Conservation (phyloP, 1,284 basidiomycete species). For the Prillingera fragicola region DNA sequence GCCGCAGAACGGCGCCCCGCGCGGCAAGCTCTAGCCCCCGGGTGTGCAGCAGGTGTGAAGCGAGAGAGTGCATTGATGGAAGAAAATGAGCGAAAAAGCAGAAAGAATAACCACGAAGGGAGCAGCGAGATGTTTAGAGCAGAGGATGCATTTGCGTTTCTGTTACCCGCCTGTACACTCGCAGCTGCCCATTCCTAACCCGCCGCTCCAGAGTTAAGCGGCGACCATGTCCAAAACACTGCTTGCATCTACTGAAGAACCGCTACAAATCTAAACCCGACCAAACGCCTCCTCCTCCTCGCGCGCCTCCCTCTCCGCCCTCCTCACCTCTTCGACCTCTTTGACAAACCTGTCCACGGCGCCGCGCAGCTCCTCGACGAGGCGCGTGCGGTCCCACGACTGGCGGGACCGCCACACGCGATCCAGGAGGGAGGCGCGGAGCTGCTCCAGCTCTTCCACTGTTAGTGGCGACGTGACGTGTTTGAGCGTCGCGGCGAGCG, state of each 20-base stretch:
- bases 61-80: too few relatives aligned
- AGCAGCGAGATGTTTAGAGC: neutral
- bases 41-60: too few relatives aligned
- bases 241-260: too few relatives aligned
- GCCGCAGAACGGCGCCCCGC: constrained; percentile 10
- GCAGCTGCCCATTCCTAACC: too few relatives aligned
- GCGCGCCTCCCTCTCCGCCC: constrained; percentile 4
- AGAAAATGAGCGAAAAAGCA: neutral
- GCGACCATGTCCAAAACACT: too few relatives aligned
- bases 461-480: constrained; percentile 56
- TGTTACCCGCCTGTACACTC: too few relatives aligned
- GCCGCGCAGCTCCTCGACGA: constrained; percentile 57
- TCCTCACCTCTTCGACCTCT: constrained; percentile 19
- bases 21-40: constrained; percentile 6
- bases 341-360: constrained; percentile 19
- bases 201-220: too few relatives aligned
- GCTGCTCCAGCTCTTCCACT: constrained; percentile 87
- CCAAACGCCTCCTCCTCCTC: neutral
- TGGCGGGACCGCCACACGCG: constrained; percentile 71
- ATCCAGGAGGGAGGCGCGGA: constrained; percentile 76
- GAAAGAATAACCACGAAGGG: neutral
- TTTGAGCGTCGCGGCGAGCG: constrained; percentile 22
- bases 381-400: constrained; percentile 72
- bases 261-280: too few relatives aligned
- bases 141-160: neutral